Evolutionary conservation across 148 eudicot genomes (phyloP).

Genomic region (Cornus suecica): DNA sequence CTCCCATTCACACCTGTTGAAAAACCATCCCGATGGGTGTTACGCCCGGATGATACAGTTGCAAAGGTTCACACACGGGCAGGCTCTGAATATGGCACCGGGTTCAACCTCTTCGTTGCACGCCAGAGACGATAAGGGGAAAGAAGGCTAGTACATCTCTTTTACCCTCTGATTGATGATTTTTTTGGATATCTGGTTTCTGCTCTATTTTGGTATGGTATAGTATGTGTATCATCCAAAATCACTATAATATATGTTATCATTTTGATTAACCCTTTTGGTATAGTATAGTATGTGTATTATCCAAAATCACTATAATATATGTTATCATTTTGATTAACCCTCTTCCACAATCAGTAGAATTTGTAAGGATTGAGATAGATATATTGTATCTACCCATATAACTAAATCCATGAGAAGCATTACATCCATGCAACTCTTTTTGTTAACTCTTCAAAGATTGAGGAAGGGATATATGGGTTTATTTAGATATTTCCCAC

Average conservation of each 20-base stretch:
- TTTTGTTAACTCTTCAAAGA: background rate
- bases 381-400: background rate
- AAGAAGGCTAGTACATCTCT: slow-evolving; percentile 27
- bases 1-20: slow-evolving; percentile 78
- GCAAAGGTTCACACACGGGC: slow-evolving; percentile 82
- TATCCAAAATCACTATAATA: slow-evolving; percentile 34
- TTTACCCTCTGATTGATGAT: slow-evolving; percentile 22
- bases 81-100: slow-evolving; percentile 57
- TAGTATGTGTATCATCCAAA: slow-evolving; percentile 37
- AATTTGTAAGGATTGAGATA: background rate
- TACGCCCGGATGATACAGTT: slow-evolving; percentile 94
- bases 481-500: background rate
- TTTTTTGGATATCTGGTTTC: slow-evolving; percentile 35
- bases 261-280: slow-evolving; percentile 13
- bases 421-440: background rate
- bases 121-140: slow-evolving; percentile 41
- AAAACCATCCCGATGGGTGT: slow-evolving; percentile 81
- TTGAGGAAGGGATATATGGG: too few relatives aligned
- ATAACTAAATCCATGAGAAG: background rate
- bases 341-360: background rate
- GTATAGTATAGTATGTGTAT: slow-evolving; percentile 42
- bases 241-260: slow-evolving; percentile 35
- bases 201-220: slow-evolving; percentile 38
- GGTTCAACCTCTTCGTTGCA: slow-evolving; percentile 68
- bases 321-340: slow-evolving; percentile 21